Percentiles rank a stretch among this genome's conserved stretches.
phyloP scores from a whole-genome alignment of 768 basidiomycete genomes.

The Tulasnella sp. region DNA sequence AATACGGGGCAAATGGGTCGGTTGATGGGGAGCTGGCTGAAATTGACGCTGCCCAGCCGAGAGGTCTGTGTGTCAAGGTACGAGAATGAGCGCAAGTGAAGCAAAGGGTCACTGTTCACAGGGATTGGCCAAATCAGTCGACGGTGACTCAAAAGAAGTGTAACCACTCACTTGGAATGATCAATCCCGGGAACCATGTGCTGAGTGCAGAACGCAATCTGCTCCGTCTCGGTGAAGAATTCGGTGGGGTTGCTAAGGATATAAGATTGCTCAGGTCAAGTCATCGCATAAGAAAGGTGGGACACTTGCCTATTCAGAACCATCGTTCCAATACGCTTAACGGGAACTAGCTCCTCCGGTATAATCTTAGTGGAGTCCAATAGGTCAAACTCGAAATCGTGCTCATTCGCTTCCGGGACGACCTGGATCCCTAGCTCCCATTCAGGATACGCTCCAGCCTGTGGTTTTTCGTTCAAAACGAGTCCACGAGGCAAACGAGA shows the following conservation, averaged over 20 bases:
- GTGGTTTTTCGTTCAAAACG: background rate
- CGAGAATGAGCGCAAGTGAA: constrained; percentile 79
- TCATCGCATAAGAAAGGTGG: background rate
- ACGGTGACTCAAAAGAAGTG: too few relatives aligned
- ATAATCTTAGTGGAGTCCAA: constrained; percentile 80
- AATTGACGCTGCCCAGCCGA: constrained; percentile 65
- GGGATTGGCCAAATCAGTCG: too few relatives aligned
- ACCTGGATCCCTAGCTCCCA: constrained; percentile 72
- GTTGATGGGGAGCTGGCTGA: constrained; percentile 60
- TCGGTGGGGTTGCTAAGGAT: constrained; percentile 29
- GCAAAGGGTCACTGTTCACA: constrained; percentile 49
- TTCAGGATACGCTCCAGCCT: constrained; percentile 51
- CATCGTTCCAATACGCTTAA: constrained; percentile 67
- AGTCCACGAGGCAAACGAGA: background rate
- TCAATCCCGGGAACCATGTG: constrained; percentile 39
- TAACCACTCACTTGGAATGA: constrained; percentile 25
- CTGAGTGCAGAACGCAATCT: constrained; percentile 76
- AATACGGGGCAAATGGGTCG: constrained; percentile 64
- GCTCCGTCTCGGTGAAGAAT: constrained; percentile 80
- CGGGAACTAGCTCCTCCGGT: constrained; percentile 70
- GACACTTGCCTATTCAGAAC: background rate
- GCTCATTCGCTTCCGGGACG: constrained; percentile 58
- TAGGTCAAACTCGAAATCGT: constrained; percentile 79
- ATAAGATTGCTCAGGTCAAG: background rate
- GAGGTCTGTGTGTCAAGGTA: constrained; percentile 80